These are phyloP conservation scores for Arthrobotrys iridis DNA, from an alignment of 2,329 filamentous ascomycete genomes.

Conservation along the genomic window DNA sequence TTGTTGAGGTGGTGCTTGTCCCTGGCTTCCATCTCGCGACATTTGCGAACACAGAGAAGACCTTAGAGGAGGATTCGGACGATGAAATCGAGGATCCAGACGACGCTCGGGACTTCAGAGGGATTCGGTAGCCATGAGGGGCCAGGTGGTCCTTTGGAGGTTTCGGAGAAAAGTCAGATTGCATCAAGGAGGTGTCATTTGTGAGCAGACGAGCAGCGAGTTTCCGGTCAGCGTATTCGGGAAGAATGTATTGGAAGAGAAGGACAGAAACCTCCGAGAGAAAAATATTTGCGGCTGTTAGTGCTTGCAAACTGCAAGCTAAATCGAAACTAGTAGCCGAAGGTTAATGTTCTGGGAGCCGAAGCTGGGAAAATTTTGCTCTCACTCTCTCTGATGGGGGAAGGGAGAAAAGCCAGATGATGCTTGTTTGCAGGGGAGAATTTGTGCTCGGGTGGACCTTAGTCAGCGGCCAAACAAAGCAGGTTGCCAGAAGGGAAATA, in stretches of 20 bases:
- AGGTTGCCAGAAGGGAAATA: conserved; percentile 3
- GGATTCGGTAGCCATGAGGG: conserved; percentile 47
- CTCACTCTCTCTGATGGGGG: not conserved
- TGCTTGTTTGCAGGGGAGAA: conserved; percentile 32
- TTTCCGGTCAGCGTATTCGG: conserved; percentile 47
- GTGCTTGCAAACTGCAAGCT: conserved; percentile 36
- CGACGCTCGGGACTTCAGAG: conserved; percentile 41
- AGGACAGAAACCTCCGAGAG: conserved; percentile 50
- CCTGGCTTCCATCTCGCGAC: conserved; percentile 54
- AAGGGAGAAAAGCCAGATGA: conserved; percentile 1
- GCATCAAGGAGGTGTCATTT: conserved; percentile 50
- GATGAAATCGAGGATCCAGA: conserved; percentile 23
- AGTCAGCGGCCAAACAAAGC: conserved; percentile 44
- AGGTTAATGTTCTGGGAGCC: not conserved
- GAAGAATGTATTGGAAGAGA: conserved; percentile 47
- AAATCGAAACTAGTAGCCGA: conserved; percentile 2
- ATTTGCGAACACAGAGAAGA: conserved; percentile 50
- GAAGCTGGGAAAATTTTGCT: conserved; percentile 6
- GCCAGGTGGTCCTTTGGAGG: conserved; percentile 26
- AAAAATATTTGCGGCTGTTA: conserved; percentile 42
- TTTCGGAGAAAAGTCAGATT: conserved; percentile 35
- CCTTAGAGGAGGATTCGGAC: conserved; percentile 33
- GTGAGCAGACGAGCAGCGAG: conserved; percentile 36
- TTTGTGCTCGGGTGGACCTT: not conserved
- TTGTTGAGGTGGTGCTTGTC: conserved; percentile 19